These are phyloP conservation scores for Raffaelea arxii DNA, from an alignment of 2,329 filamentous ascomycete species.

Conservation along the genomic window DNA sequence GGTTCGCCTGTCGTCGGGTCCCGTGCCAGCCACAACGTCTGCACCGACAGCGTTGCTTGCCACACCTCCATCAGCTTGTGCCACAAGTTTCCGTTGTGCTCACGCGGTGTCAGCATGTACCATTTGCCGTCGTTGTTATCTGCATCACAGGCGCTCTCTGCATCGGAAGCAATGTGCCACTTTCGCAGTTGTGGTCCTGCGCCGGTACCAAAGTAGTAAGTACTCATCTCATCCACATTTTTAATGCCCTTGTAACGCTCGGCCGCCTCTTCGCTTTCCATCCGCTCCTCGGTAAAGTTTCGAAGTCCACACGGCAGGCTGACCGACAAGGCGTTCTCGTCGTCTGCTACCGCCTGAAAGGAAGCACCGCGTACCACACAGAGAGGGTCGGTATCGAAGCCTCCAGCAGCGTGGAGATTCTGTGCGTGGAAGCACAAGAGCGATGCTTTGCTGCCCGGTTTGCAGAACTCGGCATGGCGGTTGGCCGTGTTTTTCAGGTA, in stretches of 20 bases:
- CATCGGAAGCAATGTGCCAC: slow-evolving; percentile 8
- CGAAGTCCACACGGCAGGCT: not conserved
- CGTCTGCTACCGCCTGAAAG: not conserved
- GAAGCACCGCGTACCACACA: not conserved
- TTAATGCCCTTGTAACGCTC: not conserved
- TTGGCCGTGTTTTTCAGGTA: not conserved
- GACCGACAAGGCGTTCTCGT: not conserved
- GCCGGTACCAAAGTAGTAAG: slow-evolving; percentile 17
- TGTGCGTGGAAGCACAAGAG: not conserved
- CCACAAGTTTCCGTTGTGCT: slow-evolving; percentile 19
- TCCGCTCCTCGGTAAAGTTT: slow-evolving; percentile 1
- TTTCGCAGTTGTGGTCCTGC: slow-evolving; percentile 11
- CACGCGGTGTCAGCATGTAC: slow-evolving; percentile 17
- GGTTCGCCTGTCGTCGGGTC: slow-evolving; percentile 13
- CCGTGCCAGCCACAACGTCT: slow-evolving; percentile 13
- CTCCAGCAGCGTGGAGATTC: not conserved
- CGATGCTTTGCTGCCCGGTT: not conserved
- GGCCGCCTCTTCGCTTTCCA: not conserved
- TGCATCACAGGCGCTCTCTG: not conserved
- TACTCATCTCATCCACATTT: slow-evolving; percentile 8
- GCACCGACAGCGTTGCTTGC: slow-evolving; percentile 17
- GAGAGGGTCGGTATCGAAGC: not conserved
- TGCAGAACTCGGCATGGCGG: not conserved
- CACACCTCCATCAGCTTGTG: slow-evolving; percentile 20
- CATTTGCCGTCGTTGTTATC: slow-evolving; percentile 10